These are phyloP conservation scores for Pisolithus orientalis DNA, from an alignment of 768 basidiomycete genomes.

Conservation along the genomic window DNA sequence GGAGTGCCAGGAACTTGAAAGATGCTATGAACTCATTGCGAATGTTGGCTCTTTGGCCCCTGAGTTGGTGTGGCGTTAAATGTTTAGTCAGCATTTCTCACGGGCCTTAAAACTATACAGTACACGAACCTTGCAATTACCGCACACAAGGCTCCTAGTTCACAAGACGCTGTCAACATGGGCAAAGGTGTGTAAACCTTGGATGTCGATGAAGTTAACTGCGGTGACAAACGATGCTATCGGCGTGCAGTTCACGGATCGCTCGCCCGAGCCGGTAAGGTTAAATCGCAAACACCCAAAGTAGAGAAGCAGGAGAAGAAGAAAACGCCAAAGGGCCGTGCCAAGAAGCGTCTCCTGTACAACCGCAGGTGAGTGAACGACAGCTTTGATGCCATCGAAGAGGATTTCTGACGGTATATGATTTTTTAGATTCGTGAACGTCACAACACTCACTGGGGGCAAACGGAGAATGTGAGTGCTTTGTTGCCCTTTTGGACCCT, in stretches of 20 bases:
- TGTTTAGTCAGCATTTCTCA: constrained; percentile 19
- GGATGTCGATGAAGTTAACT: constrained; percentile 2
- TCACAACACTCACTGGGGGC: constrained; percentile 83
- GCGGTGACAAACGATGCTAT: background rate
- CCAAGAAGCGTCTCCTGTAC: constrained; percentile 93
- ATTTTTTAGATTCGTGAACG: constrained; percentile 76
- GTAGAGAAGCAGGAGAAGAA: constrained; percentile 99
- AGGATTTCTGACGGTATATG: background rate
- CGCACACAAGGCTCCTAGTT: constrained; percentile 22
- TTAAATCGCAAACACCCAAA: constrained; percentile 97
- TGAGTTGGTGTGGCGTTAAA: background rate
- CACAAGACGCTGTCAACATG: constrained; percentile 60
- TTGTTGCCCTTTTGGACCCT: background rate
- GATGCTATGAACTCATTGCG: too few relatives aligned
- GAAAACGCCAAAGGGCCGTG: constrained; percentile 95
- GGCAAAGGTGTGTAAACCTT: constrained; percentile 52
- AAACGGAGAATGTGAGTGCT: constrained; percentile 91
- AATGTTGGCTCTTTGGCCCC: background rate
- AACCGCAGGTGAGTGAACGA: constrained; percentile 75
- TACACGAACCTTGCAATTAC: constrained; percentile 20
- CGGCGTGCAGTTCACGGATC: constrained; percentile 82
- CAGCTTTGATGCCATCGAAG: background rate
- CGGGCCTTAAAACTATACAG: constrained; percentile 44
- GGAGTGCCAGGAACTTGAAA: background rate
- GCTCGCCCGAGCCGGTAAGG: constrained; percentile 99